A percentile compares a stretch with the other conserved stretches of the same genome.
Conservation (phyloP, 768 basidiomycete genomes). For the Russula brevipes region DNA sequence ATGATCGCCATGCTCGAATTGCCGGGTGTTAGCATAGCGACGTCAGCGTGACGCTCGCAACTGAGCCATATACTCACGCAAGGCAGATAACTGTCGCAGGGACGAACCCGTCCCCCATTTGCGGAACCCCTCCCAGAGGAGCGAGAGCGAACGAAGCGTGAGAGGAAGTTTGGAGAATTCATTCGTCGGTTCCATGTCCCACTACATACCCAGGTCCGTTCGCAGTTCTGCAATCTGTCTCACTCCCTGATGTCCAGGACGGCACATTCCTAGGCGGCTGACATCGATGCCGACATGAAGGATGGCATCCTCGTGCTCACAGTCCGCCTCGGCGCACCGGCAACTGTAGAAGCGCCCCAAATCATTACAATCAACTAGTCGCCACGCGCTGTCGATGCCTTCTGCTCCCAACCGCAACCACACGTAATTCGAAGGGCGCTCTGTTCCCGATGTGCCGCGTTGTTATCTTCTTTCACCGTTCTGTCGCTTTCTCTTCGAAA, state of each 20-base stretch:
- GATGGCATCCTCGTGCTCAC: conserved; percentile 57
- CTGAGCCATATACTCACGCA: conserved; percentile 55
- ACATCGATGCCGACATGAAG: conserved; percentile 50
- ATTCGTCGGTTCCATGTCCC: conserved; percentile 51
- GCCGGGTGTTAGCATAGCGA: conserved; percentile 58
- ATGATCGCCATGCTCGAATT: conserved; percentile 62
- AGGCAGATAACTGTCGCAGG: conserved; percentile 58
- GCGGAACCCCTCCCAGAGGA: conserved; percentile 28
- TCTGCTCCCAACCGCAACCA: not conserved
- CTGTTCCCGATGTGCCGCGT: not conserved
- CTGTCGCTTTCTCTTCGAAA: conserved; percentile 3
- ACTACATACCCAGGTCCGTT: conserved; percentile 49
- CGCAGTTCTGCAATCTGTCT: conserved; percentile 21
- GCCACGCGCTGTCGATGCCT: not conserved
- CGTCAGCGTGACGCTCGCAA: conserved; percentile 54
- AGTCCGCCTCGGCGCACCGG: conserved; percentile 47
- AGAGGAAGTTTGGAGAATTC: conserved; percentile 51
- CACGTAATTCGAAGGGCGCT: not conserved
- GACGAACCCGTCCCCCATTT: conserved; percentile 39
- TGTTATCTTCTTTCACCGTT: not conserved
- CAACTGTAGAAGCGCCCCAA: conserved; percentile 42
- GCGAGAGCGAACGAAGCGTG: conserved; percentile 37
- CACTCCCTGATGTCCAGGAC: conserved; percentile 25
- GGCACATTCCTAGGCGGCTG: conserved; percentile 40
- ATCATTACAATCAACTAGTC: conserved; percentile 42